phyloP scores from a whole-genome alignment of 2,329 filamentous ascomycete species.

The Myriosclerotinia curreyana region DNA sequence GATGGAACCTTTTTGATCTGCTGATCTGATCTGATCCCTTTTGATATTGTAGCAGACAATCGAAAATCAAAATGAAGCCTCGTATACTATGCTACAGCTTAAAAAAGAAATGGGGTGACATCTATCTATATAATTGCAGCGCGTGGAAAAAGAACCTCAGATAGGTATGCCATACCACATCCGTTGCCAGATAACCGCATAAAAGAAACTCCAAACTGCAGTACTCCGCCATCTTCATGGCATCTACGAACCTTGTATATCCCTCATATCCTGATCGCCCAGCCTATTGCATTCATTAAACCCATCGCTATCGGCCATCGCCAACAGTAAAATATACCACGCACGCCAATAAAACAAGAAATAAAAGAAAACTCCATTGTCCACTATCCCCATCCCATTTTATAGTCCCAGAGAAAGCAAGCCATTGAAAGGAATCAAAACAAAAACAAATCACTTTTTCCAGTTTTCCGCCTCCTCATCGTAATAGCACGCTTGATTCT shows the following conservation, averaged over 20 bases:
- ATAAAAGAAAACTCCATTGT: background rate
- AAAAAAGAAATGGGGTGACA: slow-evolving; percentile 1
- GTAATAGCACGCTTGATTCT: background rate
- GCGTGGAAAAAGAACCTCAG: background rate
- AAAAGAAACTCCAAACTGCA: slow-evolving; percentile 7
- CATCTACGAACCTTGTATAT: slow-evolving; percentile 6
- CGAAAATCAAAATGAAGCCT: background rate
- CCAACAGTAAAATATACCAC: background rate
- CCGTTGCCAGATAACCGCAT: background rate
- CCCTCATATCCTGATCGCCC: slow-evolving; percentile 5
- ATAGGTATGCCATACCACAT: background rate
- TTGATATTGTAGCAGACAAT: background rate
- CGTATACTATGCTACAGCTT: background rate
- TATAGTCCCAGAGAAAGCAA: background rate
- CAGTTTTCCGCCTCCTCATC: background rate
- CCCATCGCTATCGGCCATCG: slow-evolving; percentile 1
- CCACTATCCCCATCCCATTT: background rate
- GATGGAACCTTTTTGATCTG: background rate
- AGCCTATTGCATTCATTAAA: slow-evolving; percentile 12
- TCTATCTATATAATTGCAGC: background rate
- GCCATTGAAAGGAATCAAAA: background rate
- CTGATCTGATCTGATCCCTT: background rate
- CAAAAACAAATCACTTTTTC: background rate
- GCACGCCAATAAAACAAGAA: background rate
- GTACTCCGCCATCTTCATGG: slow-evolving; percentile 14